These are phyloP conservation scores for Lecanicillium sp. DNA, from an alignment of 2,329 filamentous ascomycete genomes.

Conservation along the genomic window DNA sequence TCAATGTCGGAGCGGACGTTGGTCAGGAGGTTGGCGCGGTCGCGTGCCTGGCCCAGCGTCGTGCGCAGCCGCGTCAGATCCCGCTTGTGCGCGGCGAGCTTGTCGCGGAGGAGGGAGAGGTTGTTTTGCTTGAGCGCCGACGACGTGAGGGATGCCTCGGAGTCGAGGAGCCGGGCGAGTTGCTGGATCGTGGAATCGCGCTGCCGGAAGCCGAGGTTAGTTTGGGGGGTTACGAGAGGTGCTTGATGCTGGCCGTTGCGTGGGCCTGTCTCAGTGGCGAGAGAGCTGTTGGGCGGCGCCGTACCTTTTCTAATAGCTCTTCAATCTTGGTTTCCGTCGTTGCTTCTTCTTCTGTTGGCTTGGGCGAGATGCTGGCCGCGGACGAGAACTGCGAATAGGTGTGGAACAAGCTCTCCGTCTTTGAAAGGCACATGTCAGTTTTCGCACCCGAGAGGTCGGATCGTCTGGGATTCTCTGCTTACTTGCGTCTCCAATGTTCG, in stretches of 20 bases:
- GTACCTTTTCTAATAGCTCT: constrained; percentile 75
- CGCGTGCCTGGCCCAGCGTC: constrained; percentile 68
- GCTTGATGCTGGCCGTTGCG: too few relatives aligned
- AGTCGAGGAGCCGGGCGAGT: constrained; percentile 83
- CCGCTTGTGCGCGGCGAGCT: constrained; percentile 77
- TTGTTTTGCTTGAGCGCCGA: constrained; percentile 98
- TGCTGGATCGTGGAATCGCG: constrained; percentile 75
- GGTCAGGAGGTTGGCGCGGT: constrained; percentile 81
- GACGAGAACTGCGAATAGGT: constrained; percentile 88
- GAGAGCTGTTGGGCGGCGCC: constrained; percentile 3
- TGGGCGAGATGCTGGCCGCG: constrained; percentile 67
- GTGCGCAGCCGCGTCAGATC: constrained; percentile 71
- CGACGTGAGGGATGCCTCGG: constrained; percentile 76
- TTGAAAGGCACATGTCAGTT: neutral
- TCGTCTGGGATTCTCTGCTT: too few relatives aligned
- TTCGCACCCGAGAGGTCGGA: neutral
- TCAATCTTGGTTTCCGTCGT: constrained; percentile 73
- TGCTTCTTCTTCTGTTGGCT: constrained; percentile 78
- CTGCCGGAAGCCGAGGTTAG: constrained; percentile 34
- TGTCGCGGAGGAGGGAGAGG: constrained; percentile 81
- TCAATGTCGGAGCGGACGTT: constrained; percentile 90
- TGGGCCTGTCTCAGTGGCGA: too few relatives aligned
- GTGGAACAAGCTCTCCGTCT: constrained; percentile 82
- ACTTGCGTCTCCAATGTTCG: constrained; percentile 86
- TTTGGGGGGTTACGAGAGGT: constrained; percentile 6